phyloP scores from a whole-genome alignment of 805 yeast species.

The Candida maris region DNA sequence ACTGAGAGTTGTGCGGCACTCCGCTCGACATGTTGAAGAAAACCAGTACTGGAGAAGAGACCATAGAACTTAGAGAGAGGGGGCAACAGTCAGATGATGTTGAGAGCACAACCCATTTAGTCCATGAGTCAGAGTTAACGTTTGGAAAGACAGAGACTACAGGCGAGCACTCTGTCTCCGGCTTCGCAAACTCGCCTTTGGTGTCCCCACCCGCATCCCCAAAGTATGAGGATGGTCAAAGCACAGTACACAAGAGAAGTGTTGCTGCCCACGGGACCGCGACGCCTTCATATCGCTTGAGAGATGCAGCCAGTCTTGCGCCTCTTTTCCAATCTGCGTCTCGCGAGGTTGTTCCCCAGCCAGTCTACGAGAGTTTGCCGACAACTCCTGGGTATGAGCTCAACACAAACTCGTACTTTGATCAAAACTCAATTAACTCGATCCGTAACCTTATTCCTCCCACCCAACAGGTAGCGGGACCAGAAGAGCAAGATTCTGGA shows the following conservation, averaged over 20 bases:
- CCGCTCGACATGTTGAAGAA: neutral
- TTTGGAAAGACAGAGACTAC: too few species aligned
- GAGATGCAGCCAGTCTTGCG: constrained; percentile 2
- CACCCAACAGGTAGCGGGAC: constrained; percentile 12
- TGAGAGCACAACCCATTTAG: too few species aligned
- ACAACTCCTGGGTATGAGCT: constrained; percentile 39
- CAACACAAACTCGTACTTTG: constrained; percentile 22
- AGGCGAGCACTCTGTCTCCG: too few species aligned
- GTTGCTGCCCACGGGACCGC: neutral
- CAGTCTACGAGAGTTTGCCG: constrained; percentile 40
- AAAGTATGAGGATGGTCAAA: too few species aligned
- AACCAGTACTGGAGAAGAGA: neutral
- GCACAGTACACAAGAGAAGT: constrained; percentile 1
- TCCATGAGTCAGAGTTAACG: too few species aligned
- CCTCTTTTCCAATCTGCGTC: constrained; percentile 4
- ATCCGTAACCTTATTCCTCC: constrained; percentile 15
- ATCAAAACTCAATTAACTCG: constrained; percentile 7
- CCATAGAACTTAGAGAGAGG: too few species aligned
- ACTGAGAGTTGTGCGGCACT: too few species aligned
- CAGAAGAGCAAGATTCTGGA: constrained; percentile 5
- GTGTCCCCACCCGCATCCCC: too few species aligned
- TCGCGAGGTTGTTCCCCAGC: constrained; percentile 28
- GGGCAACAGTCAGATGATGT: too few species aligned
- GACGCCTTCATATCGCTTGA: neutral
- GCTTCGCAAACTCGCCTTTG: too few species aligned